Base-by-base conservation (phyloP, 75 land plant species). In the Pinus albicaulis region DNA sequence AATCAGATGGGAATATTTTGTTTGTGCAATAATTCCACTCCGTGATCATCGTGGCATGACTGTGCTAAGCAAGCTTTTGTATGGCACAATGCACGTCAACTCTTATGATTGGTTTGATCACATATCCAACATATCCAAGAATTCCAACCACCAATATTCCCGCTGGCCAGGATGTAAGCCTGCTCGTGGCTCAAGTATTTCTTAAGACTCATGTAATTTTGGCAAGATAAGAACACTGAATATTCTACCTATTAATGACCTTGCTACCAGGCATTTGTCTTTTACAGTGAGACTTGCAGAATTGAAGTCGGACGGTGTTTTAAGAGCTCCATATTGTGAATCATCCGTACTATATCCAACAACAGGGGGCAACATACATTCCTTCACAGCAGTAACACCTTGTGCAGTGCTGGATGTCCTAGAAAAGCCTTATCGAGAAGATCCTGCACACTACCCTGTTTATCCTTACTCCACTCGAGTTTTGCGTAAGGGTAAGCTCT, bases 1-100 rank as follows among this genome's bases (percentile, higher is more conserved):
- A n/a, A n/a, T n/a, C n/a, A n/a, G n/a, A n/a, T n/a, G n/a, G n/a
- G n/a, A n/a, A n/a, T n/a, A n/a, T n/a, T n/a, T n/a, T n/a, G n/a
- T n/a, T n/a, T n/a, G n/a, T n/a, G n/a, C n/a, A n/a, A n/a, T n/a
- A n/a, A n/a, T n/a, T n/a, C n/a, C n/a, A n/a, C n/a, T n/a, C n/a
- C 99, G 93, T 74, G 87, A 94, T 57, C 99, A 96, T 87, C 95
- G 93, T 59, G 94, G 91, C 59, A 96, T 96, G 99, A 92, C 91
- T 22, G 99, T 96, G 26, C 84, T 96, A n/a, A 96, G 95, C 91
- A 94, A 90, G 78, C 77, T 93, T 62, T 90, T 96, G 5, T 92
- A 94, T 80, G 99, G 99, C 11, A 85, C 98, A 52, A 70, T 96
- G 91, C 99, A 96, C 82, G 93, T 96, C 19, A 87, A 84, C 76